Base-by-base conservation (phyloP, 2,329 filamentous ascomycete genomes). In the Fusarium hostae region DNA sequence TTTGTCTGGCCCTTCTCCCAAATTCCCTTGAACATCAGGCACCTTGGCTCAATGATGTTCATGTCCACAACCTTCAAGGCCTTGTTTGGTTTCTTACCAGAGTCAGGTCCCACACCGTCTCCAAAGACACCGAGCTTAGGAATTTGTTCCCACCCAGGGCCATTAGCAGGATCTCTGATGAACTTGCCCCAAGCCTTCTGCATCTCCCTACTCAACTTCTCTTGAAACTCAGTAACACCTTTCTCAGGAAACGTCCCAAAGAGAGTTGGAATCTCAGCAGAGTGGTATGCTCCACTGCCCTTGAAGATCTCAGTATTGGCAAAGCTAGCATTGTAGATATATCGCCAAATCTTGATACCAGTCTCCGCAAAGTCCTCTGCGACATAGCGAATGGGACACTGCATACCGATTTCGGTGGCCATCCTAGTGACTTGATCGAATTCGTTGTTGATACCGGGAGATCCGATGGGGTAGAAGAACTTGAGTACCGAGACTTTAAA, bases 311-410 rank as follows among this genome's bases (percentile, higher is more conserved):
- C 82, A 63, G 82, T 81, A 66, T 86, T 86, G 18, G 80, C 69
- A 79, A 85, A 88, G 74, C 86, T 83, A 9, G 81, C 85, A 57
- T 84, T 81, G 75, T 84, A 87, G 34, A 82, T 79, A 61, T 83
- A 86, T 32, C 81, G 78, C 82, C 84, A 87, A 12, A 81, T 78
- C 0, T 82, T 79, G 10, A 85, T 79, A 12, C 76, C 80, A 7
- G 79, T 75, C 0, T 62, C 39, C 0, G 71, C 61, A 13, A 81
- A 82, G 5, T 81, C 81, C 5, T 79, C 71, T 8, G 78, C 73
- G 10, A 79, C 76, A 3, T 71, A 51, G 12, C 63, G 71, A 5
- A 64, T 50, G 0, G 75, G 69, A 9, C 78, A 79, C 16, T 73
- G 71, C 26, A 71, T 75, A 4, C 50, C 34, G 11, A 74, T 39